These are phyloP conservation scores for Sporothrix mexicana DNA, from an alignment of 2,329 filamentous ascomycete genomes.

Conservation along the genomic window DNA sequence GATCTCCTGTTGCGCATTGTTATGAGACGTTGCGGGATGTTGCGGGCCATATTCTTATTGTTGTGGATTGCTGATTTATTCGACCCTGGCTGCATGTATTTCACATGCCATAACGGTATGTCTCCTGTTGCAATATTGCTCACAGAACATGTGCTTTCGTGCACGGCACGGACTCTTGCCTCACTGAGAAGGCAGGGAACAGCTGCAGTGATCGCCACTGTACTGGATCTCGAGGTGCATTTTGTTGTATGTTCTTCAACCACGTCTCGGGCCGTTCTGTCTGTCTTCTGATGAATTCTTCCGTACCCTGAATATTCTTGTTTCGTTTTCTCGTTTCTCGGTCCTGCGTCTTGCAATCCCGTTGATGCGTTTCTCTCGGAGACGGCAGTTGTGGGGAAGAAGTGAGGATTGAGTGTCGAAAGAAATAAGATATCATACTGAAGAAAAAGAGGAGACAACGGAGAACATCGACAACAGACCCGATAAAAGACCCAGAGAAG, in stretches of 20 bases:
- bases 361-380: neutral
- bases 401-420: neutral
- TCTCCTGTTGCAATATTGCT: neutral
- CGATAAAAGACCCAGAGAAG: constrained; percentile 11
- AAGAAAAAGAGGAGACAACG: neutral
- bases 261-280: neutral
- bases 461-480: constrained; percentile 1
- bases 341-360: neutral
- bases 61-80: neutral
- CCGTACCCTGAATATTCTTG: too few species aligned
- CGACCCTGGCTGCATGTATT: neutral
- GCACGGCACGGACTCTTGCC: neutral
- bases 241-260: neutral
- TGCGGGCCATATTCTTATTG: neutral
- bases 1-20: neutral
- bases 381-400: neutral
- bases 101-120: neutral
- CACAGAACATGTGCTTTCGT: constrained; percentile 14
- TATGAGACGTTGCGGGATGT: neutral
- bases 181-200: neutral
- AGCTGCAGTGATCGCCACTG: neutral
- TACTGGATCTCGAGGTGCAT: neutral
- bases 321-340: neutral
- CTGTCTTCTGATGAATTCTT: neutral
- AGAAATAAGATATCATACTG: neutral